Conservation (phyloP, 148 eudicot species). For the Cornus kousa region DNA sequence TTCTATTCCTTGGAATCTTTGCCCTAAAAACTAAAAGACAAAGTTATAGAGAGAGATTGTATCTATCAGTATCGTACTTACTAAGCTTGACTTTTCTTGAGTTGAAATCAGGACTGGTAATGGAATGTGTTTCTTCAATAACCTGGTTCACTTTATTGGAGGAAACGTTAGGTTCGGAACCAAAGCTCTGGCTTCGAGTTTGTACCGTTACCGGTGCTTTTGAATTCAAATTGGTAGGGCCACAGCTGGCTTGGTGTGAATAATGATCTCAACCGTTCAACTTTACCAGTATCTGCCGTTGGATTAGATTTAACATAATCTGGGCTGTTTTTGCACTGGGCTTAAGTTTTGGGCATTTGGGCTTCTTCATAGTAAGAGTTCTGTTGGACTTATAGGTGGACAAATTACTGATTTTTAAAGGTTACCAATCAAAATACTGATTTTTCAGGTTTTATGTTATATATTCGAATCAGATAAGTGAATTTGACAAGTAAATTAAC, state of each 20-base stretch:
- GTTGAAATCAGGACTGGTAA: not conserved
- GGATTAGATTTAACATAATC: not conserved
- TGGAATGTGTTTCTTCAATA: not conserved
- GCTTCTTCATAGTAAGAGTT: not conserved
- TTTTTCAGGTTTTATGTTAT: no score
- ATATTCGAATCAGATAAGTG: no score
- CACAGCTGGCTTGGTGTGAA: not conserved
- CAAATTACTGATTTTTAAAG: no score
- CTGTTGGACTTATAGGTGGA: no score
- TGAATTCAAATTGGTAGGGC: constrained; percentile 27
- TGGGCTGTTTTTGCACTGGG: not conserved
- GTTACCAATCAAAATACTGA: no score
- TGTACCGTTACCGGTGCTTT: constrained; percentile 6
- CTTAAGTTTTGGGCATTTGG: not conserved
- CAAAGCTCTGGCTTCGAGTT: not conserved
- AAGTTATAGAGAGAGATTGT: not conserved
- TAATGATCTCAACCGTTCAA: constrained; percentile 1
- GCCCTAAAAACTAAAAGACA: not conserved
- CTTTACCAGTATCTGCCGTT: not conserved
- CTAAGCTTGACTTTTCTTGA: not conserved
- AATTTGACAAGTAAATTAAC: no score
- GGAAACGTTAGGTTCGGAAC: not conserved
- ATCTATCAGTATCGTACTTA: not conserved
- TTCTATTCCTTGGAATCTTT: not conserved
- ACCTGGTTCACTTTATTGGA: not conserved